Conservation (phyloP, 2,329 filamentous ascomycete genomes). For the Leptosphaerulina australis region DNA sequence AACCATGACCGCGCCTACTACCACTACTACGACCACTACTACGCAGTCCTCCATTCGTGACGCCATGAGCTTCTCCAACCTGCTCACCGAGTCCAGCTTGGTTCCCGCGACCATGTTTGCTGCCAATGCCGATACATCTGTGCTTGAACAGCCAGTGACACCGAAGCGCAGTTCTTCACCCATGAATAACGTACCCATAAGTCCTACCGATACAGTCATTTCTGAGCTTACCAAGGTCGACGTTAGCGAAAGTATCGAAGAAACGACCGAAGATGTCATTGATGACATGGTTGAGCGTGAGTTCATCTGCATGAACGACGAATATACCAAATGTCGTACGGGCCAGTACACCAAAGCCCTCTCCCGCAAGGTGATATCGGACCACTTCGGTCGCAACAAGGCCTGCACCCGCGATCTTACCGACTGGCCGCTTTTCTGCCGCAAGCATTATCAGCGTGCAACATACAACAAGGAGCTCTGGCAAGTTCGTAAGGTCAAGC, state of each 20-base stretch:
- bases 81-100: conserved; percentile 18
- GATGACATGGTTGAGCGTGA: conserved; percentile 29
- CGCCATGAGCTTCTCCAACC: conserved; percentile 35
- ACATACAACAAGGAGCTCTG: conserved; percentile 46
- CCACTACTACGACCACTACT: conserved; percentile 4
- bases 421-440: conserved; percentile 46
- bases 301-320: conserved; percentile 43
- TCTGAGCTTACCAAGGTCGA: conserved; percentile 5
- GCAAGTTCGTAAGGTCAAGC: conserved; percentile 42
- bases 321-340: conserved; percentile 38
- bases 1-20: conserved; percentile 1
- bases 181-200: conserved; percentile 1
- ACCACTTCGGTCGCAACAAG: conserved; percentile 51
- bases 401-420: conserved; percentile 40
- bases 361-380: conserved; percentile 49
- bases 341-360: conserved; percentile 43
- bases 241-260: background rate
- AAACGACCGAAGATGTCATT: background rate
- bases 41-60: conserved; percentile 21
- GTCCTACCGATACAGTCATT: conserved; percentile 15
- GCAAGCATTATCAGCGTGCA: conserved; percentile 51
- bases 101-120: background rate
- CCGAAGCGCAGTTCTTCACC: conserved; percentile 6
- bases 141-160: conserved; percentile 11
- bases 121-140: background rate